Percentiles rank a stretch among this genome's conserved stretches.
These are phyloP conservation scores for Ilyonectria sp. DNA, from an alignment of 2,329 filamentous ascomycete genomes.

Conservation along the genomic window DNA sequence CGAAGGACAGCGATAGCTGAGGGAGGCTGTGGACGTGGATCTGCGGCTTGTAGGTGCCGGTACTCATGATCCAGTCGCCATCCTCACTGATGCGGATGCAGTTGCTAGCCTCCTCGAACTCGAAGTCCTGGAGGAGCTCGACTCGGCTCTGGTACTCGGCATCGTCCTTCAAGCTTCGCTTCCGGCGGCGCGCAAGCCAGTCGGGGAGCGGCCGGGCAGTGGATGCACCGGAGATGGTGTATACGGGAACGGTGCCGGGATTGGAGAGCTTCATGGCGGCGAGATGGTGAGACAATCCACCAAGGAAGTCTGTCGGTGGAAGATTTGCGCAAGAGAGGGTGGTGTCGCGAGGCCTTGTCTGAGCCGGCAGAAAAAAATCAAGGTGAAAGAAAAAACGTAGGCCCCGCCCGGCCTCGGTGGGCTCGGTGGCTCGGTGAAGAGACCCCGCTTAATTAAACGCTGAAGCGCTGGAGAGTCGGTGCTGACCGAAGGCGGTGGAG, in stretches of 20 bases:
- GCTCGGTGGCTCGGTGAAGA: conserved; percentile 40
- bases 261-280: conserved; percentile 83
- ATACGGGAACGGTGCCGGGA: conserved; percentile 87
- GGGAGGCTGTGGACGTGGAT: conserved; percentile 97
- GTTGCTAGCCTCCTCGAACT: conserved; percentile 94
- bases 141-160: conserved; percentile 93
- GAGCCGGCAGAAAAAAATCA: conserved; percentile 46
- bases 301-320: conserved; percentile 34
- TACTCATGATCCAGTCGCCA: conserved; percentile 97
- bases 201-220: conserved; percentile 91
- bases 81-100: conserved; percentile 94
- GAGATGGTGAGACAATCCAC: conserved; percentile 26
- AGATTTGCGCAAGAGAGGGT: conserved; percentile 33
- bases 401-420: conserved; percentile 46
- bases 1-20: conserved; percentile 93
- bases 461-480: conserved; percentile 1
- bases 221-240: conserved; percentile 93
- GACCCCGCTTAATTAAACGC: conserved; percentile 16
- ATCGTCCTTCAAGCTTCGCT: conserved; percentile 92
- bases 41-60: conserved; percentile 77
- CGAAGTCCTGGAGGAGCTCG: conserved; percentile 96
- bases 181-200: conserved; percentile 92
- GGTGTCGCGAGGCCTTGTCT: conserved; percentile 29
- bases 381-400: conserved; percentile 46
- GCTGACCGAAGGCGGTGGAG: conserved; percentile 34